Evolutionary conservation across 331 rosid genomes (phyloP).

Genomic region (Malus hybrid): DNA sequence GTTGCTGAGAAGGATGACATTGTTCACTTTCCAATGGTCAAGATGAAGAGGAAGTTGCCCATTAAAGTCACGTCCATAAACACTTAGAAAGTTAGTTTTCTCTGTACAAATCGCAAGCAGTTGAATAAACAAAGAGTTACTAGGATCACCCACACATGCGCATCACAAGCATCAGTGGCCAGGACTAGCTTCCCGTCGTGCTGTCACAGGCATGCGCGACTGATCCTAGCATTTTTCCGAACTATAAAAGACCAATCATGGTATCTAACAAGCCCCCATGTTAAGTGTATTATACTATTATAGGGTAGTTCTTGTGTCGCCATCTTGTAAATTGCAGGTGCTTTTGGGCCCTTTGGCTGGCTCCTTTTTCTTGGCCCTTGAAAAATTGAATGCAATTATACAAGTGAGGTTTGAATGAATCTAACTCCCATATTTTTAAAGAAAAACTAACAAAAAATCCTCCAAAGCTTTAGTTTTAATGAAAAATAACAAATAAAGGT

Average conservation of each 20-base stretch:
- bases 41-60: slow-evolving; percentile 84
- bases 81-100: not conserved
- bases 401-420: slow-evolving; percentile 3
- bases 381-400: slow-evolving; percentile 14
- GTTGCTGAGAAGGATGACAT: slow-evolving; percentile 68
- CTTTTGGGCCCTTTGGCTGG: not conserved
- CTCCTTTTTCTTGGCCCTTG: not conserved
- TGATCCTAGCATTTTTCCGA: not conserved
- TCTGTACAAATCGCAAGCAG: not conserved
- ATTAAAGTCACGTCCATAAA: slow-evolving; percentile 40
- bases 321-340: slow-evolving; percentile 13
- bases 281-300: slow-evolving; percentile 15
- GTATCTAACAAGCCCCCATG: not conserved
- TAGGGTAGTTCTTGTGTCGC: slow-evolving; percentile 39
- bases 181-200: no score
- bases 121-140: not conserved
- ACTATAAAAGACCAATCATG: not conserved
- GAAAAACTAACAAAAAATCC: no score
- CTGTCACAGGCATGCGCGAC: no score
- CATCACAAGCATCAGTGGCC: no score
- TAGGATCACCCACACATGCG: no score
- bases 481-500: no score
- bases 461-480: no score
- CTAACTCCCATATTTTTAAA: slow-evolving; percentile 14
- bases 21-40: slow-evolving; percentile 70